Conservation (phyloP, 441 rosid species). For the Kokia cookei region DNA sequence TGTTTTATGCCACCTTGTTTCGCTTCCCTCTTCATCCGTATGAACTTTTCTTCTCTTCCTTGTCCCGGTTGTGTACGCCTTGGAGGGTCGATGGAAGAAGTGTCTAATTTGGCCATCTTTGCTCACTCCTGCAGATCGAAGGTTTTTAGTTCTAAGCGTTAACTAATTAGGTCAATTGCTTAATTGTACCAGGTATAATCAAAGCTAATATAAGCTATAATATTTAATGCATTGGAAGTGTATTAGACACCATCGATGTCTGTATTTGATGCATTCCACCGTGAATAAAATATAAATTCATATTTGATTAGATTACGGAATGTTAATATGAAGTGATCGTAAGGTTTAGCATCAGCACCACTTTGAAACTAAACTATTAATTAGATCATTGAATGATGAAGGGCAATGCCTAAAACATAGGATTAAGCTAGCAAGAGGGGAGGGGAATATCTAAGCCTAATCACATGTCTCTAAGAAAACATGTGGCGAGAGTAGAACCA, state of each 20-base stretch:
- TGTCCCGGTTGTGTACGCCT: slow-evolving; percentile 96
- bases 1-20: slow-evolving; percentile 98
- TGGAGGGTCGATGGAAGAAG: slow-evolving; percentile 94
- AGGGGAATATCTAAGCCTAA: neutral
- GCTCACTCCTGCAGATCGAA: slow-evolving; percentile 53
- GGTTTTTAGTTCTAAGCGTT: neutral
- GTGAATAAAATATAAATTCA: too few relatives aligned
- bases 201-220: too few relatives aligned
- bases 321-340: neutral
- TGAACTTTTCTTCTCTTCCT: slow-evolving; percentile 89
- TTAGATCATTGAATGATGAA: neutral
- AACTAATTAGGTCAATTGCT: neutral
- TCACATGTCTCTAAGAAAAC: neutral
- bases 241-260: too few relatives aligned
- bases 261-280: too few relatives aligned
- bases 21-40: slow-evolving; percentile 72
- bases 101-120: slow-evolving; percentile 92
- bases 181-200: neutral
- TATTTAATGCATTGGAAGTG: too few relatives aligned
- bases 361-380: neutral
- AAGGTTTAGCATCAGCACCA: neutral
- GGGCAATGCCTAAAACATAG: neutral
- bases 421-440: neutral
- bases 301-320: too few relatives aligned
- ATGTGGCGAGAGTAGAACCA: neutral